Conservation (phyloP, 805 yeast species). For the Pichia nanzhaoensis region DNA sequence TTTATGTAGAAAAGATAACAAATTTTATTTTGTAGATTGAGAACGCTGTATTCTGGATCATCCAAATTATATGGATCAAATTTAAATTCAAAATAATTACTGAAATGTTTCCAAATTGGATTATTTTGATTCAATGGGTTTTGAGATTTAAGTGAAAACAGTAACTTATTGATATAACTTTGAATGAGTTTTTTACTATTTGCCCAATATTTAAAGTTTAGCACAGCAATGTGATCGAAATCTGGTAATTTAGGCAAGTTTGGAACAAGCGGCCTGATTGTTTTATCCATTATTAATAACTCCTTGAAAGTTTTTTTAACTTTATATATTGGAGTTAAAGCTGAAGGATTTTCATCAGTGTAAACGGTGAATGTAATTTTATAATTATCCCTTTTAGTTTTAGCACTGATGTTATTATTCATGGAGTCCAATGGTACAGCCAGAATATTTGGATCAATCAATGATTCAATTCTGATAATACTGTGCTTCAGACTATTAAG, state of each 20-base stretch:
- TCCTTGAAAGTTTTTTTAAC: conserved; percentile 58
- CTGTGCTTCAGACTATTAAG: conserved; percentile 26
- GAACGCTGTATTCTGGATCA: conserved; percentile 7
- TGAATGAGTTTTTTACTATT: conserved; percentile 27
- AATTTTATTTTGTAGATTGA: conserved; percentile 14
- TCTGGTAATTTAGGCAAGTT: conserved; percentile 26
- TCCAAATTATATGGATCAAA: conserved; percentile 7
- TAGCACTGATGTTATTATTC: neutral
- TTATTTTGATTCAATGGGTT: conserved; percentile 14
- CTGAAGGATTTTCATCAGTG: conserved; percentile 51
- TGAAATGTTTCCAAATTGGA: conserved; percentile 22
- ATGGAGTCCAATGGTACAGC: conserved; percentile 22
- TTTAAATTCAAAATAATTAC: conserved; percentile 24
- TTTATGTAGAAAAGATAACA: conserved; percentile 18
- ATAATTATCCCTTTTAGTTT: conserved; percentile 46
- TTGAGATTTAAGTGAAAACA: conserved; percentile 9
- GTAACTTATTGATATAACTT: conserved; percentile 26
- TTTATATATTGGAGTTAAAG: conserved; percentile 54
- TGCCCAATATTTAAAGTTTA: conserved; percentile 30
- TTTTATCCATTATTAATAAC: conserved; percentile 54
- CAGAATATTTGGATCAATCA: conserved; percentile 22
- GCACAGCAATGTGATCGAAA: conserved; percentile 21
- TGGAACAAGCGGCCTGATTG: conserved; percentile 40
- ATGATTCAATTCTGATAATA: conserved; percentile 26
- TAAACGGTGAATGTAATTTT: conserved; percentile 53